A percentile compares a stretch with the other conserved stretches of the same genome.
Evolutionary conservation across 148 eudicot genomes (phyloP).

Genomic region (Agrostemma githago): DNA sequence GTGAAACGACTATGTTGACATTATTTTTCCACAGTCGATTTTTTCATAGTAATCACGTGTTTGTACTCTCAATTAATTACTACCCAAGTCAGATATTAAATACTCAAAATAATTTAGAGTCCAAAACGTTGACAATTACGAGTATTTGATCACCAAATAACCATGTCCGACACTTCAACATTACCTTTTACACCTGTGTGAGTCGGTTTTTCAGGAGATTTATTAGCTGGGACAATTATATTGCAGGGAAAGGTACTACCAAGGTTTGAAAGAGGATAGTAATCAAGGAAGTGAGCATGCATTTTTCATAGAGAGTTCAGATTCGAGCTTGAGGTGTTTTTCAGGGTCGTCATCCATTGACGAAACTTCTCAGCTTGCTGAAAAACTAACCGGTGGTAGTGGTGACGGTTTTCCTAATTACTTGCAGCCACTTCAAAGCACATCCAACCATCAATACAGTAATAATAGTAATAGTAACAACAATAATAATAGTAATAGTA

Average conservation of each 20-base stretch:
- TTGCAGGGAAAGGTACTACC: conserved; percentile 20
- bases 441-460: not conserved
- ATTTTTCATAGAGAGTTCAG: conserved; percentile 36
- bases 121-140: not conserved
- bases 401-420: not conserved
- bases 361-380: conserved; percentile 26
- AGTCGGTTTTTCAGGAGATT: too few species aligned
- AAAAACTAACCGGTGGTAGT: conserved; percentile 19
- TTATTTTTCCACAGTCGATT: too few species aligned
- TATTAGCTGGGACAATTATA: not conserved
- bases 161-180: too few species aligned
- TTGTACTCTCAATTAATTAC: not conserved
- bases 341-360: conserved; percentile 26
- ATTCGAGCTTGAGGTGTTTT: conserved; percentile 31
- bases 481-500: conserved; percentile 24
- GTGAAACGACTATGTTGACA: too few species aligned
- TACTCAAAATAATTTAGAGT: not conserved
- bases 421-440: conserved; percentile 11
- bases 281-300: conserved; percentile 35
- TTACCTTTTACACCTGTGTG: too few species aligned
- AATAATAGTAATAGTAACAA: conserved; percentile 21
- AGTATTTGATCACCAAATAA: not conserved
- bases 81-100: not conserved
- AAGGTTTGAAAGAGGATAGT: conserved; percentile 34
- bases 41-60: not conserved